Evolutionary conservation across 805 yeast genomes (phyloP).

Genomic region (Dipodascus geniculatus): DNA sequence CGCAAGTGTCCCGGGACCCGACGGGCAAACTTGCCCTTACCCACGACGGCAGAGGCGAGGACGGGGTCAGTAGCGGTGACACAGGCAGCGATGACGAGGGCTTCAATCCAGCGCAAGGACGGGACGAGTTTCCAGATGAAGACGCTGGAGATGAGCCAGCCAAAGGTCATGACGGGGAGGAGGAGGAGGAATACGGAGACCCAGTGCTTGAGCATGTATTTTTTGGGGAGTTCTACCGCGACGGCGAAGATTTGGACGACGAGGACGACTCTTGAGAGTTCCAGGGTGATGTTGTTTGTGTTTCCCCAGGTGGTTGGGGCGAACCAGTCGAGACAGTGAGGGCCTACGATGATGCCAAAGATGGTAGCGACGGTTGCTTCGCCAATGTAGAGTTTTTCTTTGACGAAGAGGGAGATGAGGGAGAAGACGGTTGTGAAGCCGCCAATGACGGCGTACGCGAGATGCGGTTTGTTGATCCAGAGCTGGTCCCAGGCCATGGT

Average conservation of each 20-base stretch:
- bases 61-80: constrained; percentile 95
- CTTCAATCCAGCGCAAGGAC: constrained; percentile 55
- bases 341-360: constrained; percentile 81
- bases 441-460: constrained; percentile 82
- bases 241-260: constrained; percentile 88
- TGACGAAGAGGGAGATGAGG: constrained; percentile 65
- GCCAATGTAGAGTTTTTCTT: constrained; percentile 76
- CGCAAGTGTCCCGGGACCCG: constrained; percentile 87
- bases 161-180: constrained; percentile 80
- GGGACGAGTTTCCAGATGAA: constrained; percentile 74
- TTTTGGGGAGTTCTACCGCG: constrained; percentile 85
- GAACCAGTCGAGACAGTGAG: constrained; percentile 76
- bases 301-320: constrained; percentile 79
- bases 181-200: constrained; percentile 59
- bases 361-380: constrained; percentile 85
- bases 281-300: constrained; percentile 69
- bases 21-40: constrained; percentile 83
- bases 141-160: constrained; percentile 76
- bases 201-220: constrained; percentile 81
- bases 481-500: constrained; percentile 3
- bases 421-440: constrained; percentile 74
- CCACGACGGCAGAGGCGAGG: constrained; percentile 89
- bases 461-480: constrained; percentile 53
- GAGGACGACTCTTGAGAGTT: constrained; percentile 75
- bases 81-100: constrained; percentile 71